Evolutionary conservation across 2,329 filamentous ascomycete species (phyloP).

Genomic region (Hypoxylon sp.): DNA sequence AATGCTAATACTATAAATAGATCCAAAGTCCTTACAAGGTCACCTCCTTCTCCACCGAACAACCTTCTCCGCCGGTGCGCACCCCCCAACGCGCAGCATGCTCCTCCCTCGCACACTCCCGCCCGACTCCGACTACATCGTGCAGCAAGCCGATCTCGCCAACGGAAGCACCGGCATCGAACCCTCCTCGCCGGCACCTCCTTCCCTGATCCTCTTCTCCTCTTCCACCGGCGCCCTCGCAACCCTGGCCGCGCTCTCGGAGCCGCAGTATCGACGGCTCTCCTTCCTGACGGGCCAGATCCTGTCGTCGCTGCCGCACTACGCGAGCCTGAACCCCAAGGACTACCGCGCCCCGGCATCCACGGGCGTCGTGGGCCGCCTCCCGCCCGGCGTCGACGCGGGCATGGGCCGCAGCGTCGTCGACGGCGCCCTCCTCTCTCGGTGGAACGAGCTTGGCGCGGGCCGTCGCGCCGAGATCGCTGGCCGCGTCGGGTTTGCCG

Average conservation of each 20-base stretch:
- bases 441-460: slow-evolving; percentile 80
- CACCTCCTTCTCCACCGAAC: slow-evolving; percentile 86
- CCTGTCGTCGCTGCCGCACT: slow-evolving; percentile 75
- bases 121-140: slow-evolving; percentile 47
- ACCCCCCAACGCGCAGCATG: slow-evolving; percentile 77
- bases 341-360: slow-evolving; percentile 71
- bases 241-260: slow-evolving; percentile 78
- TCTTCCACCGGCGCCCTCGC: slow-evolving; percentile 79
- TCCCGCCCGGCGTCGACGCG: slow-evolving; percentile 63
- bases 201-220: slow-evolving; percentile 70
- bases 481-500: slow-evolving; percentile 72
- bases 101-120: slow-evolving; percentile 75
- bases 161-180: slow-evolving; percentile 47
- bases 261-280: slow-evolving; percentile 84
- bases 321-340: slow-evolving; percentile 83
- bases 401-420: slow-evolving; percentile 73
- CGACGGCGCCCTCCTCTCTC: slow-evolving; percentile 77
- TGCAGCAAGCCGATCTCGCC: slow-evolving; percentile 40
- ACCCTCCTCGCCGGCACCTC: slow-evolving; percentile 35
- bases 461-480: slow-evolving; percentile 77
- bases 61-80: slow-evolving; percentile 84
- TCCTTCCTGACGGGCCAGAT: slow-evolving; percentile 84
- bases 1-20: slow-evolving; percentile 56
- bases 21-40: slow-evolving; percentile 91
- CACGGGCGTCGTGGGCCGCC: slow-evolving; percentile 54